Percentiles rank a stretch among this genome's conserved stretches.
These are phyloP conservation scores for Lepidium africanum DNA, from an alignment of 345 rosid species.

Conservation along the genomic window DNA sequence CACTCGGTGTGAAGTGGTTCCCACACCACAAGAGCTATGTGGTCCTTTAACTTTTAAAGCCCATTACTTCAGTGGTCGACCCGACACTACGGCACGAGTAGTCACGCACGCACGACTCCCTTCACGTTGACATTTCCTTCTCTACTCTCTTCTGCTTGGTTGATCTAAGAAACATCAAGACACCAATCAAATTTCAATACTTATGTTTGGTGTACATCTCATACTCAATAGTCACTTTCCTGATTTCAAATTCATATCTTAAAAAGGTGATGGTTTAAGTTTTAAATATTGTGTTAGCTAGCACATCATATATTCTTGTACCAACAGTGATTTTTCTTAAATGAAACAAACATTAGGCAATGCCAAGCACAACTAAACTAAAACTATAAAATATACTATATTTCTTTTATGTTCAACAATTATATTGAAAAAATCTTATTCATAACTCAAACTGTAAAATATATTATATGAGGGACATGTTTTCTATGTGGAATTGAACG, in stretches of 20 bases:
- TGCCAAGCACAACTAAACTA: background rate
- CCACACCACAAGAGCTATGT: slow-evolving; percentile 25
- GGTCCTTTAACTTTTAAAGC: slow-evolving; percentile 21
- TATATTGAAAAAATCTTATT: no score
- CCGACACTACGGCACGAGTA: slow-evolving; percentile 31
- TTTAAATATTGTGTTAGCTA: background rate
- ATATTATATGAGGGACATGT: no score
- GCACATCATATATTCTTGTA: background rate
- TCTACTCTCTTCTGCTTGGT: slow-evolving; percentile 6
- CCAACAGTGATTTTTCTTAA: background rate
- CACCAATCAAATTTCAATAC: slow-evolving; percentile 10
- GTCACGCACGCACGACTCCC: slow-evolving; percentile 28
- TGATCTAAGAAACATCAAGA: slow-evolving; percentile 6
- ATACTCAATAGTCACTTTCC: slow-evolving; percentile 7
- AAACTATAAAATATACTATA: no score
- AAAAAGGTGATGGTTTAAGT: background rate
- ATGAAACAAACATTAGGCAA: background rate
- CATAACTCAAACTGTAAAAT: no score
- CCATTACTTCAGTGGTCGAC: slow-evolving; percentile 31
- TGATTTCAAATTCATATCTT: slow-evolving; percentile 1
- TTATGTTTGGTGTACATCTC: slow-evolving; percentile 13
- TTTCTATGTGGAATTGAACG: no score
- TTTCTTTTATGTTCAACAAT: no score
- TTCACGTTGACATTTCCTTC: slow-evolving; percentile 21
- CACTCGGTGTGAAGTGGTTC: slow-evolving; percentile 18